phyloP scores from a whole-genome alignment of 2,329 filamentous ascomycete genomes.

The Ustilaginoidea virens region DNA sequence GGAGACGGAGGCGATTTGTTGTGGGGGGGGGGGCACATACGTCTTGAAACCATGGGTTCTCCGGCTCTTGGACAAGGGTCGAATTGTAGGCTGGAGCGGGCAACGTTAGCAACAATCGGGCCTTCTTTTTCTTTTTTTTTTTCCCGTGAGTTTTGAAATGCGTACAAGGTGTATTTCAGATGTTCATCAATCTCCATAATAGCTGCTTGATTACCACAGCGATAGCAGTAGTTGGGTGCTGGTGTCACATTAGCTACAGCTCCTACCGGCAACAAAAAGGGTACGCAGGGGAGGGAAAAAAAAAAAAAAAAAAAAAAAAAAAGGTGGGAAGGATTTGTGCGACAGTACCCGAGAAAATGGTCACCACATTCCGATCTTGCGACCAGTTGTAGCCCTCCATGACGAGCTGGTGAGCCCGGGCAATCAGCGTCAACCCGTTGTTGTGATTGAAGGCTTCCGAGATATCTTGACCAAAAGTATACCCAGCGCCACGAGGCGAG shows the following conservation, averaged over 20 bases:
- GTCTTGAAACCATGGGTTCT: slow-evolving; percentile 96
- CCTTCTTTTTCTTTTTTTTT: no score
- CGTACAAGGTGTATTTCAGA: slow-evolving; percentile 98
- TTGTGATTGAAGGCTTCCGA: slow-evolving; percentile 99
- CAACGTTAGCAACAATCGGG: slow-evolving; percentile 11
- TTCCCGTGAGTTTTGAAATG: slow-evolving; percentile 16
- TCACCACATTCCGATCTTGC: slow-evolving; percentile 94
- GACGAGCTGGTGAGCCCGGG: slow-evolving; percentile 90
- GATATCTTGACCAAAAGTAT: slow-evolving; percentile 94
- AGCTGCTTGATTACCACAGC: slow-evolving; percentile 97
- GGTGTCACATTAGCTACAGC: slow-evolving; percentile 5
- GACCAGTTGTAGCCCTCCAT: slow-evolving; percentile 99
- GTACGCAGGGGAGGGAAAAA: no score
- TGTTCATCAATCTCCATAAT: slow-evolving; percentile 99
- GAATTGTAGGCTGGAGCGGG: slow-evolving; percentile 81
- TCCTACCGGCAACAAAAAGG: no score
- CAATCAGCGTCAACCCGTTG: slow-evolving; percentile 91
- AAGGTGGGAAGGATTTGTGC: no score
- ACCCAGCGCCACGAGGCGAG: slow-evolving; percentile 83
- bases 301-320: no score
- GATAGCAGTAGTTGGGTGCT: slow-evolving; percentile 93
- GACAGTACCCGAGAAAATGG: slow-evolving; percentile 93
- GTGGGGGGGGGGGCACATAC: slow-evolving; percentile 27
- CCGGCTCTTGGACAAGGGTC: slow-evolving; percentile 94
- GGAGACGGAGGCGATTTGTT: not conserved